Evolutionary conservation across 345 rosid species (phyloP).

Genomic region (Sisymbrium altissimum): DNA sequence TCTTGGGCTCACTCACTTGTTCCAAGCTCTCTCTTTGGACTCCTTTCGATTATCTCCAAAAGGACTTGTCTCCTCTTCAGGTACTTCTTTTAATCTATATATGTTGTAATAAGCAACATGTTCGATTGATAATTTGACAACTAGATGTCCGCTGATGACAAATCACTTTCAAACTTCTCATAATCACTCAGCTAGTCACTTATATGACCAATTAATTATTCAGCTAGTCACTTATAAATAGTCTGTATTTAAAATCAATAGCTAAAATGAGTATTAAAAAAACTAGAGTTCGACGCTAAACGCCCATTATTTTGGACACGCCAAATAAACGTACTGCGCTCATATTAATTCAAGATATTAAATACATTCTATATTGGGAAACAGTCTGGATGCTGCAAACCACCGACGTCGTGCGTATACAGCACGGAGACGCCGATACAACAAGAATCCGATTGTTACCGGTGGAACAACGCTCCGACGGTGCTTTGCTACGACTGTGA

Average conservation of each 20-base stretch:
- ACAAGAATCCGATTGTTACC: constrained; percentile 79
- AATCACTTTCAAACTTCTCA: background rate
- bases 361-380: background rate
- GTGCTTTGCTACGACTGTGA: constrained; percentile 87
- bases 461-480: constrained; percentile 63
- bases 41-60: constrained; percentile 70
- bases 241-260: too few species aligned
- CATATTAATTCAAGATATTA: background rate
- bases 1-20: constrained; percentile 71
- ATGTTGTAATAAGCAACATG: background rate
- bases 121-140: background rate
- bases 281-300: too few species aligned
- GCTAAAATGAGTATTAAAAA: background rate
- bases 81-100: constrained; percentile 25
- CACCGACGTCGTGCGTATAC: constrained; percentile 84
- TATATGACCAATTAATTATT: too few species aligned
- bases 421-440: constrained; percentile 42
- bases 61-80: constrained; percentile 74
- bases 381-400: constrained; percentile 97
- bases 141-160: background rate
- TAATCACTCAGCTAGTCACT: background rate
- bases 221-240: too few species aligned
- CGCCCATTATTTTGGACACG: too few species aligned
- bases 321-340: too few species aligned
- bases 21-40: constrained; percentile 67